Evolutionary conservation across 306 rosid species (phyloP).

Genomic region (Abrus precatorius): DNA sequence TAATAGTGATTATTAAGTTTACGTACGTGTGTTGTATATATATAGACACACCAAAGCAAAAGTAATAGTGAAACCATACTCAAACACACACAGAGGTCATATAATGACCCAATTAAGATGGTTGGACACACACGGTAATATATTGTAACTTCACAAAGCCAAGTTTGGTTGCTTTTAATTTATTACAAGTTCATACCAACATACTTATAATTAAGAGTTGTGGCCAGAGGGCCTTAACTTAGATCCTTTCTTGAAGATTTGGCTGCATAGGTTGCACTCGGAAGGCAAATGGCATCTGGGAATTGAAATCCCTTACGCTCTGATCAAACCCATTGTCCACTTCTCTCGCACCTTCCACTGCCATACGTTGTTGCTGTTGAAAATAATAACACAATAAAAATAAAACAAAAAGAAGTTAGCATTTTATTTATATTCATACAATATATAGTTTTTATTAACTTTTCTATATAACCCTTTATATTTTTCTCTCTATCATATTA

Average conservation of each 20-base stretch:
- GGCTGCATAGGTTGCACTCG: conserved; percentile 95
- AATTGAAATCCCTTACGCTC: conserved; percentile 59
- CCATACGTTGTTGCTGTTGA: conserved; percentile 61
- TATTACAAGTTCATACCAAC: conserved; percentile 2
- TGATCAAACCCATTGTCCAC: conserved; percentile 62
- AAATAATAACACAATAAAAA: not conserved
- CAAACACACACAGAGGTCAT: not conserved
- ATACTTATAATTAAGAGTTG: conserved; percentile 4
- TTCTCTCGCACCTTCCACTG: conserved; percentile 62
- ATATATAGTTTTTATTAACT: too few species aligned
- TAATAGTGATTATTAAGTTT: not conserved
- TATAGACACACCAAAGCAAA: not conserved
- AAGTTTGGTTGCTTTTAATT: not conserved
- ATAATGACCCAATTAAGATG: not conserved
- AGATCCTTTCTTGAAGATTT: conserved; percentile 83
- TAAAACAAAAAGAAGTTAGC: not conserved
- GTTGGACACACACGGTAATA: not conserved
- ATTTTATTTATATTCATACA: too few species aligned
- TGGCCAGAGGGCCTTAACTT: not conserved
- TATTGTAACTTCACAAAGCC: not conserved
- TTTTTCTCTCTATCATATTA: too few species aligned
- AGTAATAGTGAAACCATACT: not conserved
- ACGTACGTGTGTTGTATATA: not conserved
- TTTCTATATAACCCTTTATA: too few species aligned
- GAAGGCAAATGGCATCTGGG: conserved; percentile 73